These are phyloP conservation scores for Hypoxylon crocopeplum DNA, from an alignment of 495 filamentous ascomycete species.

Conservation along the genomic window DNA sequence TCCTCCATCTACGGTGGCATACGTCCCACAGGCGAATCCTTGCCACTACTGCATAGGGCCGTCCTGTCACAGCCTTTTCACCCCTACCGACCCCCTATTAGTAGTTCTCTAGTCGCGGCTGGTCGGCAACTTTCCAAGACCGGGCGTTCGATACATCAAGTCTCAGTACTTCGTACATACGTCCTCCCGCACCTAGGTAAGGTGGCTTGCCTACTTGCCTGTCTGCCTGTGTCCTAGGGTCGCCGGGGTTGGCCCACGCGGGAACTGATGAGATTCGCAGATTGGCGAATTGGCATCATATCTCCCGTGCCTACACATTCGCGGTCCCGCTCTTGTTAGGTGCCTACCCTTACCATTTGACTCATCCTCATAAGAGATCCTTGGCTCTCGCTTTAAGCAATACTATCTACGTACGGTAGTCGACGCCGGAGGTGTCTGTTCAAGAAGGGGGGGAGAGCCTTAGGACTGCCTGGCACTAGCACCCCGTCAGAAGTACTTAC, in stretches of 20 bases:
- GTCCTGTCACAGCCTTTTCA: constrained; percentile 33
- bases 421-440: constrained; percentile 12
- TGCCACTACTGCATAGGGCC: constrained; percentile 37
- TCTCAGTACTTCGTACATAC: background rate
- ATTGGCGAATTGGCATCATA: constrained; percentile 27
- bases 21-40: constrained; percentile 37
- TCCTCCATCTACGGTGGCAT: constrained; percentile 31
- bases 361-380: constrained; percentile 27
- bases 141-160: constrained; percentile 10
- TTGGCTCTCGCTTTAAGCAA: constrained; percentile 17
- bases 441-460: constrained; percentile 14
- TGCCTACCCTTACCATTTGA: constrained; percentile 20
- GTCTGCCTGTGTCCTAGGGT: too few relatives aligned
- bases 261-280: constrained; percentile 29
- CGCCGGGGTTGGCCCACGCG: constrained; percentile 16
- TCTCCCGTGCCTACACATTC: background rate
- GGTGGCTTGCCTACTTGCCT: too few relatives aligned
- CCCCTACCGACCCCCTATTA: constrained; percentile 20
- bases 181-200: background rate
- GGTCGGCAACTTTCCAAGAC: constrained; percentile 14
- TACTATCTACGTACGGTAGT: constrained; percentile 23
- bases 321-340: constrained; percentile 28
- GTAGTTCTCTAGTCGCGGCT: constrained; percentile 23
- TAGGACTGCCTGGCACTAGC: constrained; percentile 31
- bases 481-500: constrained; percentile 10